These are phyloP conservation scores for Phytopythium chamaehyphon DNA, from an alignment of 352 stramenopile species.

Conservation along the genomic window DNA sequence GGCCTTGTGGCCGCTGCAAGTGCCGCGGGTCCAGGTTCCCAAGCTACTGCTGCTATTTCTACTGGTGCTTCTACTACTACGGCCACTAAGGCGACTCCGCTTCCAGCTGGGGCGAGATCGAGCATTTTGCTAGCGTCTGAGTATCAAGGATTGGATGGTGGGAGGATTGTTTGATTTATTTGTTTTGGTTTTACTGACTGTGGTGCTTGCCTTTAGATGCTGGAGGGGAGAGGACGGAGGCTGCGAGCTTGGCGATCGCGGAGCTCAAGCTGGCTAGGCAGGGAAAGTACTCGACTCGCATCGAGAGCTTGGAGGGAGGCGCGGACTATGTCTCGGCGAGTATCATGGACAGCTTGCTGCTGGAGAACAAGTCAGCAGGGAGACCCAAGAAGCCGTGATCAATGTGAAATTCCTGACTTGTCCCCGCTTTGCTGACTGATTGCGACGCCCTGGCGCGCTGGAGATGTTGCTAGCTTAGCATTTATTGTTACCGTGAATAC, in stretches of 20 bases:
- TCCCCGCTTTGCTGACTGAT: too few relatives aligned
- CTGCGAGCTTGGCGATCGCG: constrained; percentile 55
- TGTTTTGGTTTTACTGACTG: neutral
- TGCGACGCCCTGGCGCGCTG: too few relatives aligned
- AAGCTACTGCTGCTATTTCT: neutral
- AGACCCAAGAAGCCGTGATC: neutral
- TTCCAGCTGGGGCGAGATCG: constrained; percentile 13
- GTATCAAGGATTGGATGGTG: constrained; percentile 14
- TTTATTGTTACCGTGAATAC: neutral
- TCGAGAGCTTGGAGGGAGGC: constrained; percentile 69
- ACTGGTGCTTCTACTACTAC: neutral
- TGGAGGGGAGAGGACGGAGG: constrained; percentile 16
- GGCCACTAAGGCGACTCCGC: neutral
- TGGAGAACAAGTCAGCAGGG: constrained; percentile 25
- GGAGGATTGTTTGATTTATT: too few relatives aligned
- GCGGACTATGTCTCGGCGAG: constrained; percentile 79
- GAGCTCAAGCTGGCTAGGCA: constrained; percentile 58
- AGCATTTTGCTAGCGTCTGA: constrained; percentile 40
- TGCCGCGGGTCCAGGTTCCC: neutral
- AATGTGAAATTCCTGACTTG: too few relatives aligned
- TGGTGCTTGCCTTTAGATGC: constrained; percentile 1
- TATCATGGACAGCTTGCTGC: constrained; percentile 72
- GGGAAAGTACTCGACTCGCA: constrained; percentile 39
- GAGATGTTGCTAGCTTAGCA: constrained; percentile 1
- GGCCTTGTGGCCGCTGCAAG: neutral